Base-by-base conservation (phyloP, 2,329 filamentous ascomycete genomes). In the Aspergillus sp. region DNA sequence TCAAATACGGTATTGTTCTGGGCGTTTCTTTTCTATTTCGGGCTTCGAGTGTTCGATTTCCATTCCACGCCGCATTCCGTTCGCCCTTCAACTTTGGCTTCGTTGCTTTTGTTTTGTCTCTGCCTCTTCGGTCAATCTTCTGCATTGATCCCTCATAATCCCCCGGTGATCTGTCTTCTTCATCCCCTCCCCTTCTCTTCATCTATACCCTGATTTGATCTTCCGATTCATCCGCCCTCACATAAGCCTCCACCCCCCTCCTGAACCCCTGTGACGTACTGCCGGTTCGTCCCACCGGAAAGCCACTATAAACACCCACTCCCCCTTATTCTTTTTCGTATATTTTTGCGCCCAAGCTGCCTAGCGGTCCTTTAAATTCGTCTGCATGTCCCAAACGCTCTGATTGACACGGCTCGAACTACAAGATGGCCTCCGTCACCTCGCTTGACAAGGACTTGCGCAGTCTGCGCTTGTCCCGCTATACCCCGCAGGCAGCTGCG, bases 381-480 rank as follows among this genome's bases (percentile, higher is more conserved):
- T 56, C 49, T 58, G 28, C 51, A 66, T 64, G 57, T 38, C 23
- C 25, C 28, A 21, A 10, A 7, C 39, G 17, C 9, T 17, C 48
- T 53, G 41, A 39, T 17, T 36, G 28, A 48, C 41, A 51, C 38
- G 43, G 41, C 41, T 30, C 21, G 39, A 50, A 48, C 30, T 32
- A 39, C 63, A 74, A 55, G 67, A 98, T 98, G 94, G 93, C 94
- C 69, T 97, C 94, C 41, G 94, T 98, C 32, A 86, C 91, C 65
- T 97, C 92, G 65, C 83, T 99, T 63, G 95, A 98, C 79, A 94
- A 94, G 78, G 95, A 99, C 82, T 85, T 99, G 87, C 91, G 91
- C 84, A 92, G 89, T 76, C 79, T 98, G 84, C 93, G 95, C 78
- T 84, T 97, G 71, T 91, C 93, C 63, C 91, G 94, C 79, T 98